A percentile compares a stretch with the other conserved stretches of the same genome.
Evolutionary conservation across 345 rosid species (phyloP).

Genomic region (Pugionium cornutum): DNA sequence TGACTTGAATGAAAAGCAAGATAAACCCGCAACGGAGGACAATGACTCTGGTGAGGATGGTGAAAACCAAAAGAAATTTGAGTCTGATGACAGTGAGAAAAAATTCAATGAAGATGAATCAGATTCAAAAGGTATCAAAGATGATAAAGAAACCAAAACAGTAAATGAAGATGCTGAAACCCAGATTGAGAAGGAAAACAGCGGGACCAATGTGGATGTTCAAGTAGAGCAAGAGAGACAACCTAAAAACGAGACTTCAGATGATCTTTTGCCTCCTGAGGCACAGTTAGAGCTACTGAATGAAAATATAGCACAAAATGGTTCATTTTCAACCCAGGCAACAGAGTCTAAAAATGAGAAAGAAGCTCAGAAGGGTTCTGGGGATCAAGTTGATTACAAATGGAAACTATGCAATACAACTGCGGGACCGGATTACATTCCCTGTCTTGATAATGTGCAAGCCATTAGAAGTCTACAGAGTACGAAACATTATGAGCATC

Average conservation of each 20-base stretch:
- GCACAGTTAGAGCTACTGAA: constrained; percentile 80
- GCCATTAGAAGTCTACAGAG: constrained; percentile 68
- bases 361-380: constrained; percentile 61
- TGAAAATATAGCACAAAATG: constrained; percentile 66
- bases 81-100: constrained; percentile 43
- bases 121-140: constrained; percentile 29
- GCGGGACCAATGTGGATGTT: constrained; percentile 45
- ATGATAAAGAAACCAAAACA: constrained; percentile 45
- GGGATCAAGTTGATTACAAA: constrained; percentile 45
- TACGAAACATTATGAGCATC: constrained; percentile 93
- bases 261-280: constrained; percentile 73
- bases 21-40: constrained; percentile 44
- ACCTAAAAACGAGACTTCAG: constrained; percentile 47
- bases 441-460: constrained; percentile 91
- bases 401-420: constrained; percentile 91
- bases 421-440: constrained; percentile 90
- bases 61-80: constrained; percentile 45
- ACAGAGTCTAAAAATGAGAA: constrained; percentile 85
- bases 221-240: constrained; percentile 52
- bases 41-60: constrained; percentile 48
- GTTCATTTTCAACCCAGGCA: constrained; percentile 90
- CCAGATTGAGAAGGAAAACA: constrained; percentile 44
- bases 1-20: constrained; percentile 45
- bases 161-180: constrained; percentile 46
- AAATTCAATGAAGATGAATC: constrained; percentile 36